These are phyloP conservation scores for Boeremia lycopersici DNA, from an alignment of 2,329 filamentous ascomycete species.

Conservation along the genomic window DNA sequence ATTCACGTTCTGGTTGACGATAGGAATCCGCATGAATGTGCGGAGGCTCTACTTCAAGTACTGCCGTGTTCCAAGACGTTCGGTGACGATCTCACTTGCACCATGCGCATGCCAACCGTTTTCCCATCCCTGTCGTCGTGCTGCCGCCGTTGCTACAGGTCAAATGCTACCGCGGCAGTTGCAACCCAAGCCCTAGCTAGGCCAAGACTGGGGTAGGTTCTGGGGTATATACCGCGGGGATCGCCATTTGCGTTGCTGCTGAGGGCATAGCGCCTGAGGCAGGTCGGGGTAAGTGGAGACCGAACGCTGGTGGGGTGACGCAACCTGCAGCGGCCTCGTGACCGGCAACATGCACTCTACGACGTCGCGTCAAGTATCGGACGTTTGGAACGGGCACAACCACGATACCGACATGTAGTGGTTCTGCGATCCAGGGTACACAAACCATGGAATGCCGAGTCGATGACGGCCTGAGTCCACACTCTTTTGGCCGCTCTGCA, in stretches of 20 bases:
- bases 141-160: conserved; percentile 14
- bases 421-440: not conserved
- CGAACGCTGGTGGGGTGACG: conserved; percentile 15
- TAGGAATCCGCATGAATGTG: not conserved
- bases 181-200: conserved; percentile 24
- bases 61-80: conserved; percentile 10
- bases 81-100: conserved; percentile 1
- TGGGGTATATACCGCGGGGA: conserved; percentile 29
- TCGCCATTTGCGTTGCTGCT: conserved; percentile 14
- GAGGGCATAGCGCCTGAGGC: conserved; percentile 10
- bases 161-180: conserved; percentile 12
- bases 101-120: conserved; percentile 19
- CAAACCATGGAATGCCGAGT: not conserved
- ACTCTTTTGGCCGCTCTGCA: too few species aligned
- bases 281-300: conserved; percentile 20
- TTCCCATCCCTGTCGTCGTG: conserved; percentile 2
- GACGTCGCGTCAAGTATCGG: not conserved
- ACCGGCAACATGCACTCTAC: not conserved
- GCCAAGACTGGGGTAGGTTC: conserved; percentile 24
- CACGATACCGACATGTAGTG: not conserved
- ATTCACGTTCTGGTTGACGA: not conserved
- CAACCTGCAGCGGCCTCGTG: not conserved
- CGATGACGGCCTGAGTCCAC: too few species aligned
- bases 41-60: conserved; percentile 17
- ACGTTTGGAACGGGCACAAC: not conserved